Conservation (phyloP, 495 filamentous ascomycete species). For the Alectoria sarmentosa region DNA sequence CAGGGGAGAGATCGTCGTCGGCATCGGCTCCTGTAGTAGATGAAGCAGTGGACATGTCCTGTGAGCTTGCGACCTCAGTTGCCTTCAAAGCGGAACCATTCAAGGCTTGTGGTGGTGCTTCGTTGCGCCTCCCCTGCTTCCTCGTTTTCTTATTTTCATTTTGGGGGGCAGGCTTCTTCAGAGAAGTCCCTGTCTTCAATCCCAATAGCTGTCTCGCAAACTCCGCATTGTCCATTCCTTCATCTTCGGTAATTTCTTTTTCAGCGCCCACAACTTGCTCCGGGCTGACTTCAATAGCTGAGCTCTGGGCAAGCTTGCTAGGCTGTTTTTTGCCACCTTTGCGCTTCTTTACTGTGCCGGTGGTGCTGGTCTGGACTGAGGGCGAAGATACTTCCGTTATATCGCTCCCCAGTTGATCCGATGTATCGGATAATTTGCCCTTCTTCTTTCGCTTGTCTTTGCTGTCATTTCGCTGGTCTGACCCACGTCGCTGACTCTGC, state of each 20-base stretch:
- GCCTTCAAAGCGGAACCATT: conserved; percentile 23
- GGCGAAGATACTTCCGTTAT: conserved; percentile 17
- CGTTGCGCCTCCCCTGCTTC: conserved; percentile 32
- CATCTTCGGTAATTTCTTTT: conserved; percentile 41
- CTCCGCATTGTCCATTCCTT: conserved; percentile 59
- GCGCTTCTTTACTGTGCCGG: conserved; percentile 20
- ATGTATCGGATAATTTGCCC: conserved; percentile 11
- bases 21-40: conserved; percentile 75
- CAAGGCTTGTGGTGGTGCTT: conserved; percentile 14
- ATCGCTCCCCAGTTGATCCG: conserved; percentile 18
- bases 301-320: conserved; percentile 21
- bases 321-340: conserved; percentile 19
- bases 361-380: conserved; percentile 11
- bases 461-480: conserved; percentile 12
- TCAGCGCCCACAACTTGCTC: conserved; percentile 3
- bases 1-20: conserved; percentile 69
- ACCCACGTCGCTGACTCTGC: conserved; percentile 17
- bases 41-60: conserved; percentile 43
- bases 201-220: conserved; percentile 64
- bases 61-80: conserved; percentile 41
- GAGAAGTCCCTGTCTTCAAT: conserved; percentile 55
- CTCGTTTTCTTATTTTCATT: conserved; percentile 56
- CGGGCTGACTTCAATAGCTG: conserved; percentile 14
- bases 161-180: conserved; percentile 33
- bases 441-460: conserved; percentile 21